Base-by-base conservation (phyloP, 768 basidiomycete genomes). In the Suillus tomentosus region DNA sequence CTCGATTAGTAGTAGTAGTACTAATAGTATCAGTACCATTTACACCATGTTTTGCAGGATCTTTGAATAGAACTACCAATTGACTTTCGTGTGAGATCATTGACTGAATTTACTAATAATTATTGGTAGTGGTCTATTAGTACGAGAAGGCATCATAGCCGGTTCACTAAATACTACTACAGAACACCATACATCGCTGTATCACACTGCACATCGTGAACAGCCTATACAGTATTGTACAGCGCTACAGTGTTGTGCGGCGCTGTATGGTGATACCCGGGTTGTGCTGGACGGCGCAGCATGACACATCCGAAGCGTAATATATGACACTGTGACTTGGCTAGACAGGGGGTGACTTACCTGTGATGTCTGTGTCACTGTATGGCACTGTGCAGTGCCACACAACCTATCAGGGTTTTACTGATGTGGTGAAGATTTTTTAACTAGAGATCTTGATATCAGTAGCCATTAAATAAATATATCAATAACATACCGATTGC, bases 321-420 rank as follows among this genome's bases (percentile, higher is more conserved):
- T 47, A 47, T 47, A 22, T 47, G 0, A 62, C 76, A 81, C 4
- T 67, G 63, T 0, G 79, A 76, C 56, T 81, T 77, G 11, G 78
- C 73, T 64, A 3, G 3, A 47, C 45, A 47, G 45, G 10, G 45
- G 45, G 45, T 22, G 45, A 47, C 45, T 47, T 47, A 0, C n/a
- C 45, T 47, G n/a, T 47, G 45, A 22, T 5, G 1, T 10, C 45
- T 47, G 45, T 22, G n/a, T 47, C 45, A 47, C 45, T 47, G 45
- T 47, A 47, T 5, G n/a, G 45, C n/a, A 45, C 42, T 42, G 42
- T 42, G 42, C 42, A 42, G 42, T 7, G 17, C 42, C 42, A 8
- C 42, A 42, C 42, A 45, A 45, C 45, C 45, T 45, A 45, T 45
- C 45, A n/a, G 45, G 3, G 45, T n/a, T 45, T 45, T 45, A 4